These are phyloP conservation scores for Diaporthe vexans DNA, from an alignment of 2,329 filamentous ascomycete genomes.

Conservation along the genomic window DNA sequence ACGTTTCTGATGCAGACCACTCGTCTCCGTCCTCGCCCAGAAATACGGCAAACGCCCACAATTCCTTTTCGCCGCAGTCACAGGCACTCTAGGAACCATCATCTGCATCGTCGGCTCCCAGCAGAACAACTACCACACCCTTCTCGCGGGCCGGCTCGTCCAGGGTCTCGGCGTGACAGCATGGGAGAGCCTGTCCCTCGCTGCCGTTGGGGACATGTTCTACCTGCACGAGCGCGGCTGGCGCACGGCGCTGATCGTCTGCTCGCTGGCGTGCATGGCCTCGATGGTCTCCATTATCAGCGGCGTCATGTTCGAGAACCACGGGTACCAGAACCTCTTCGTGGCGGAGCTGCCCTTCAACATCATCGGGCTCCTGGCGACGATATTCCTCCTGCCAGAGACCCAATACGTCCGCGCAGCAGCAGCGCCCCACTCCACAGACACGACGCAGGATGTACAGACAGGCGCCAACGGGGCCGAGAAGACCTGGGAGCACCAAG, in stretches of 20 bases:
- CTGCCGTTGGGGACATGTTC: constrained; percentile 52
- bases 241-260: constrained; percentile 49
- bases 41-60: constrained; percentile 53
- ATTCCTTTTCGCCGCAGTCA: constrained; percentile 50
- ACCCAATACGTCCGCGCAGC: constrained; percentile 43
- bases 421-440: not conserved
- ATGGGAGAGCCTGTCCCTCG: constrained; percentile 51
- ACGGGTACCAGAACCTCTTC: constrained; percentile 50
- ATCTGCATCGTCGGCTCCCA: constrained; percentile 49
- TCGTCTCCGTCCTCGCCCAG: constrained; percentile 51
- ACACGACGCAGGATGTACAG: not conserved
- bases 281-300: constrained; percentile 49
- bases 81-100: constrained; percentile 48
- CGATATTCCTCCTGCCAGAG: constrained; percentile 49
- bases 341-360: constrained; percentile 49
- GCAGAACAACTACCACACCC: constrained; percentile 47
- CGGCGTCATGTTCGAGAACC: constrained; percentile 47
- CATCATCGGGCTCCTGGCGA: constrained; percentile 45
- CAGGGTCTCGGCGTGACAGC: constrained; percentile 52
- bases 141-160: constrained; percentile 51
- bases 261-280: constrained; percentile 49
- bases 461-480: constrained; percentile 1
- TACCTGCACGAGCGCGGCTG: constrained; percentile 51
- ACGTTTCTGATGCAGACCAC: constrained; percentile 31
- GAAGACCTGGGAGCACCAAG: constrained; percentile 7